A percentile compares a stretch with the other conserved stretches of the same genome.
phyloP scores from a whole-genome alignment of 2,329 filamentous ascomycete genomes.

The Trichoderma sp. region DNA sequence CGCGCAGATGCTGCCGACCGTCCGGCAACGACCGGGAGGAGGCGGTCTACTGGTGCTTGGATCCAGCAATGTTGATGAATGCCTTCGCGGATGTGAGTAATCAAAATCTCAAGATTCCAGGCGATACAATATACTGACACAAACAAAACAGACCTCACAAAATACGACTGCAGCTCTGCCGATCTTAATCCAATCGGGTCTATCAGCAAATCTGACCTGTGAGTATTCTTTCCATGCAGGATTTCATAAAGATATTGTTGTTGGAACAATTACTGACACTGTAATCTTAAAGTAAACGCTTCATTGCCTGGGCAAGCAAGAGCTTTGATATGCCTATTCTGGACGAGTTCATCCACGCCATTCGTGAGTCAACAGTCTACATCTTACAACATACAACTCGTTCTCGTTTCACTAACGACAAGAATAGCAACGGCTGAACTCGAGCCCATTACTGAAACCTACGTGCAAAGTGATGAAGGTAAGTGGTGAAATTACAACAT shows the following conservation, averaged over 20 bases:
- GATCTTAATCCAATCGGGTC: slow-evolving; percentile 60
- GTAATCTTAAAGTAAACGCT: slow-evolving; percentile 52
- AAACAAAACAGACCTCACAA: background rate
- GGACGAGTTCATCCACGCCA: slow-evolving; percentile 61
- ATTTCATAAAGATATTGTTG: background rate
- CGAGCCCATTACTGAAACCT: slow-evolving; percentile 1
- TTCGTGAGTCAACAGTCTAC: slow-evolving; percentile 39
- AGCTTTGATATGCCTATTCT: slow-evolving; percentile 64
- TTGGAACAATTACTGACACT: background rate
- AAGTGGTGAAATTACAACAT: slow-evolving; percentile 31
- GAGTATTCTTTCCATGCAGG: background rate
- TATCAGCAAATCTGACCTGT: slow-evolving; percentile 61
- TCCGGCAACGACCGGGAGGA: slow-evolving; percentile 29
- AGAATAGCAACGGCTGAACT: slow-evolving; percentile 7
- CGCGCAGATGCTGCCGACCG: slow-evolving; percentile 40
- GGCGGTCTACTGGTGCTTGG: slow-evolving; percentile 36
- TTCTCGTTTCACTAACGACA: background rate
- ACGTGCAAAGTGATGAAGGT: slow-evolving; percentile 14
- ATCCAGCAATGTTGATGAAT: slow-evolving; percentile 35
- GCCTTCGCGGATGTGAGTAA: slow-evolving; percentile 7
- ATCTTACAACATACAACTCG: background rate
- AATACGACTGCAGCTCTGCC: slow-evolving; percentile 52
- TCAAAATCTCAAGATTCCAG: rapidly evolving
- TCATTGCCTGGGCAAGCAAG: slow-evolving; percentile 56
- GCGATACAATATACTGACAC: background rate